Base-by-base conservation (phyloP, 306 rosid species). In the Oemleria cerasiformis region DNA sequence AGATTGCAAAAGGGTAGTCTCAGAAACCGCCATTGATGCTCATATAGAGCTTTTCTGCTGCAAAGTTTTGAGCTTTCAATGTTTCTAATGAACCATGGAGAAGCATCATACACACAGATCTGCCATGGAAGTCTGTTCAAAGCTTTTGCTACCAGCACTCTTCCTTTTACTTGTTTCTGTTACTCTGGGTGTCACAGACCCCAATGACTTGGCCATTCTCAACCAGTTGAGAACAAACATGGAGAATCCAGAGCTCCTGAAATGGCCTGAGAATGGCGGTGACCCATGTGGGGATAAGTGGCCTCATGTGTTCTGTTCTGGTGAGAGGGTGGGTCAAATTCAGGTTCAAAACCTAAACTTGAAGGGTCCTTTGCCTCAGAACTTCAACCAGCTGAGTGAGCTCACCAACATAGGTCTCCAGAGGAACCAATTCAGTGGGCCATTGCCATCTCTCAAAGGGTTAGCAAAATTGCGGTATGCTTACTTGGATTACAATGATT, bases 331-430 rank as follows among this genome's bases (percentile, higher is more conserved):
- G 17, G 9, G 83, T 16, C 99, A 95, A 84, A 89, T 95, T 89
- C 96, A 95, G 68, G 84, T 91, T 8, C 90, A 89, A 75, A 67
- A 77, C 6, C 8, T 91, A 7, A 90, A 83, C 51, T 78, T 95
- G 56, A 74, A 65, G 1, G 99, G 99, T 9, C 89, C 92, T 58
- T 73, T 95, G 20, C 96, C 99, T 0, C 73, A 51, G 60, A 86
- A 79, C 70, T 77, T 95, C 50, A 89, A 89, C 86, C 74, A 81
- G 73, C 97, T 95, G 10, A 39, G 84, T 7, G 70, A 59, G 81
- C 96, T 95, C 10, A n/a, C 9, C 10, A 92, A 91, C 71, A 2
- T 95, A 7, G 99, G 99, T 51, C 83, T 95, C 48, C 99, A 95
- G 77, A 83, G 77, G 76, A 95, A 95, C 70, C 57, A 23, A 0